Evolutionary conservation across 768 basidiomycete species (phyloP).

Genomic region (Hygrocybe punicea): DNA sequence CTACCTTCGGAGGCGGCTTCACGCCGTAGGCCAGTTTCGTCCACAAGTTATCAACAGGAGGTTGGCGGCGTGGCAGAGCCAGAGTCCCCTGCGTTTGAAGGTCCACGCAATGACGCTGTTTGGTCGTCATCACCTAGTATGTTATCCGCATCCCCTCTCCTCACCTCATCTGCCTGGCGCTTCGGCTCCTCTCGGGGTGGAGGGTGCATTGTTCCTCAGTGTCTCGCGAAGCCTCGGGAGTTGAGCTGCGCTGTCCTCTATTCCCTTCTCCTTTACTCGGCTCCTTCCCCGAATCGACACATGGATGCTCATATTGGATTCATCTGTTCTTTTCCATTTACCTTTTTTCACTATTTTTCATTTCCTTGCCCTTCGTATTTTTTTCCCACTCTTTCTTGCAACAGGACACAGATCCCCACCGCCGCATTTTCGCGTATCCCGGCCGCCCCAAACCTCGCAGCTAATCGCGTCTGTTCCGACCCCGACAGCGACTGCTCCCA

Average conservation of each 20-base stretch:
- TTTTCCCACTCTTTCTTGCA: constrained; percentile 39
- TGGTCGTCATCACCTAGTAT: constrained; percentile 46
- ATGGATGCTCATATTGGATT: constrained; percentile 44
- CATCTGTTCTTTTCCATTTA: constrained; percentile 34
- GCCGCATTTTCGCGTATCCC: constrained; percentile 23
- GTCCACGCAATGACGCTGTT: constrained; percentile 20
- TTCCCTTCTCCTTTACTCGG: constrained; percentile 29
- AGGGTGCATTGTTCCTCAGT: constrained; percentile 18
- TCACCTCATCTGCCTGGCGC: constrained; percentile 32
- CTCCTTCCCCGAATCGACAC: constrained; percentile 34
- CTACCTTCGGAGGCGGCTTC: constrained; percentile 13
- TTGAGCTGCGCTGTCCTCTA: constrained; percentile 20
- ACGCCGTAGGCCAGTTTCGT: background rate
- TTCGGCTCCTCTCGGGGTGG: constrained; percentile 18
- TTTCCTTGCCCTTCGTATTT: too few relatives aligned
- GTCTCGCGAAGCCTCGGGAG: constrained; percentile 17
- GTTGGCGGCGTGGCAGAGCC: background rate
- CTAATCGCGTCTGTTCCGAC: background rate
- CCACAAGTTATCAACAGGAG: constrained; percentile 3
- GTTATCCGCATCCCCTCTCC: constrained; percentile 53
- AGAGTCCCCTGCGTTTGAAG: constrained; percentile 11
- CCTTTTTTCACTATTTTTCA: constrained; percentile 31
- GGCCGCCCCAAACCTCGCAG: constrained; percentile 1
- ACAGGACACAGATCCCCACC: constrained; percentile 50
- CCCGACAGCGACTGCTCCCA: background rate